Conservation (phyloP, 2,329 filamentous ascomycete species). For the Paraconiothyrium sp. region DNA sequence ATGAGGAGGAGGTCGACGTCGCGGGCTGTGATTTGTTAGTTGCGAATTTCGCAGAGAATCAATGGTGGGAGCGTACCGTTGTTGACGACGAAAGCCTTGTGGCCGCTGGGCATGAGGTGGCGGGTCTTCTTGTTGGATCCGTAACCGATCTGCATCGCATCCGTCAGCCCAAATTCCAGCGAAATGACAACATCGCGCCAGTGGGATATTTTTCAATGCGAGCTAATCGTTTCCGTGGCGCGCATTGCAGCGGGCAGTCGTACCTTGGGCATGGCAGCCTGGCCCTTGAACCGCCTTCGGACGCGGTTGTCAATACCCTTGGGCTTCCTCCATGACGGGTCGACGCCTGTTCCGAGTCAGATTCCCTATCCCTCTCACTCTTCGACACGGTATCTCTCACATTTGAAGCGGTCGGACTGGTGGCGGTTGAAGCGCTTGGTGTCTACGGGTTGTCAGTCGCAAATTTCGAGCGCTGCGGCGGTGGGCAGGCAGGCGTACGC, state of each 20-base stretch:
- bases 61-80: conserved; percentile 64
- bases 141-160: conserved; percentile 82
- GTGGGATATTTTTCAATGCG: conserved; percentile 1
- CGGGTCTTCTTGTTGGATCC: conserved; percentile 99
- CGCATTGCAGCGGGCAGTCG: conserved; percentile 46
- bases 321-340: conserved; percentile 95
- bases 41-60: background rate
- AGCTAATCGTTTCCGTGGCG: conserved; percentile 6
- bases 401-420: conserved; percentile 97
- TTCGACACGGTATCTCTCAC: conserved; percentile 52
- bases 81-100: conserved; percentile 99
- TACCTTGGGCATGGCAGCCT: conserved; percentile 98
- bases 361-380: conserved; percentile 22
- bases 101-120: conserved; percentile 98
- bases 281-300: conserved; percentile 95
- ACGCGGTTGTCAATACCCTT: conserved; percentile 99
- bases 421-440: conserved; percentile 96
- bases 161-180: conserved; percentile 39
- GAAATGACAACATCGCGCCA: conserved; percentile 1
- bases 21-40: conserved; percentile 59
- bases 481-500: conserved; percentile 73
- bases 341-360: conserved; percentile 63
- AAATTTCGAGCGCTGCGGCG: conserved; percentile 33
- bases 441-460: conserved; percentile 65
- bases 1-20: conserved; percentile 98